These are phyloP conservation scores for Geotrichum histeridarum DNA, from an alignment of 1,139 yeast genomes.

Conservation along the genomic window DNA sequence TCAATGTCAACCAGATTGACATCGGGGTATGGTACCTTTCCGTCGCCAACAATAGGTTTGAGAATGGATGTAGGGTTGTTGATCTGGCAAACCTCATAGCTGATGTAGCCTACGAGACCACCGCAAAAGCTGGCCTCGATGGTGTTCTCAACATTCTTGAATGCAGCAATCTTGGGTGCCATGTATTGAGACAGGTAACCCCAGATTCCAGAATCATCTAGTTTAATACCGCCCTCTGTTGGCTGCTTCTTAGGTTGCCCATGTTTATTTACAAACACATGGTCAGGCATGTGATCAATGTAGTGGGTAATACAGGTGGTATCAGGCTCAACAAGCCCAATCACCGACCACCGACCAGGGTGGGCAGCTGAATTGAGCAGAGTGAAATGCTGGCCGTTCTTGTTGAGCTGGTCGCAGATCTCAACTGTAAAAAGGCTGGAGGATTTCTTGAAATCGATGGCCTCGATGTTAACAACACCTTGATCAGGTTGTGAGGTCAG, in stretches of 20 bases:
- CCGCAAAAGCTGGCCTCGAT: constrained; percentile 69
- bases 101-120: constrained; percentile 77
- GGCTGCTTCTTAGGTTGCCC: constrained; percentile 21
- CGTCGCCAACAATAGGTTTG: constrained; percentile 10
- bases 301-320: constrained; percentile 68
- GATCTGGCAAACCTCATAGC: constrained; percentile 58
- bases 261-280: constrained; percentile 34
- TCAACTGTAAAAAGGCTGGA: constrained; percentile 33
- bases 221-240: not conserved
- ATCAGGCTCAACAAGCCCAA: constrained; percentile 60
- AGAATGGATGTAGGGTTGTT: constrained; percentile 12
- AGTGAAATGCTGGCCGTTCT: constrained; percentile 43
- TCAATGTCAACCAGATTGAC: constrained; percentile 70
- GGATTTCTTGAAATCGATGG: not conserved
- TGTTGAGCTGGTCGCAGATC: constrained; percentile 46
- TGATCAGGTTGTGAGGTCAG: not conserved
- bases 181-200: constrained; percentile 48
- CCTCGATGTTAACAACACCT: not conserved
- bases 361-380: constrained; percentile 67
- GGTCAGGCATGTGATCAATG: constrained; percentile 30
- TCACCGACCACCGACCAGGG: constrained; percentile 85
- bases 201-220: constrained; percentile 42
- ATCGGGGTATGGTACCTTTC: constrained; percentile 47
- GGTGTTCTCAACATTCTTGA: constrained; percentile 23
- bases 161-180: constrained; percentile 37